Conservation (phyloP, 805 yeast species). For the Myxozyma neotropica region DNA sequence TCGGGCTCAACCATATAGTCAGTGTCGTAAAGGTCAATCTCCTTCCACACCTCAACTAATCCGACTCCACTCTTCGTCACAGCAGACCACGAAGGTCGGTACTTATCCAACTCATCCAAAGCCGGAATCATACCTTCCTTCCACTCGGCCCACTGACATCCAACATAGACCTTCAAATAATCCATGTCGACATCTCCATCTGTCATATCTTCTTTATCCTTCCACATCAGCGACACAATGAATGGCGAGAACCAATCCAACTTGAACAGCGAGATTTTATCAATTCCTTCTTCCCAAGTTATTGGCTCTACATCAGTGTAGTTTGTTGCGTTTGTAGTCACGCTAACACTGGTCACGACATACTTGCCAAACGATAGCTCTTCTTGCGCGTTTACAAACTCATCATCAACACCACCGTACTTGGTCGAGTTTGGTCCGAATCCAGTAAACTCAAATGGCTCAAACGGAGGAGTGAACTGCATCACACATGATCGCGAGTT, state of each 20-base stretch:
- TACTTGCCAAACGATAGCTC: slow-evolving; percentile 23
- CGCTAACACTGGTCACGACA: slow-evolving; percentile 27
- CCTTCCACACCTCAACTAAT: slow-evolving; percentile 59
- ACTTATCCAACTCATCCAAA: slow-evolving; percentile 66
- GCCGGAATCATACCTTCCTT: slow-evolving; percentile 66
- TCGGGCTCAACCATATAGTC: slow-evolving; percentile 5
- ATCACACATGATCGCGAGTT: slow-evolving; percentile 31
- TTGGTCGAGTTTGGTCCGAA: slow-evolving; percentile 23
- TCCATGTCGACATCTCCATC: slow-evolving; percentile 36
- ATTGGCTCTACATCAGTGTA: slow-evolving; percentile 21
- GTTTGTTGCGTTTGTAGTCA: slow-evolving; percentile 28
- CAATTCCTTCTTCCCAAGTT: slow-evolving; percentile 26
- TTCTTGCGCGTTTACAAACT: slow-evolving; percentile 1
- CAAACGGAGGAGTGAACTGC: slow-evolving; percentile 31
- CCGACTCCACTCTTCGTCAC: slow-evolving; percentile 70
- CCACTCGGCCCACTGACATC: slow-evolving; percentile 81
- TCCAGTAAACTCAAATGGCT: slow-evolving; percentile 24
- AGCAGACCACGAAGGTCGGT: slow-evolving; percentile 64
- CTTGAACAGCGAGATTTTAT: slow-evolving; percentile 30
- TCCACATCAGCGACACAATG: slow-evolving; percentile 28
- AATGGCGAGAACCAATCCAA: slow-evolving; percentile 30
- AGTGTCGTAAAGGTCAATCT: slow-evolving; percentile 47
- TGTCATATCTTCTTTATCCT: slow-evolving; percentile 39
- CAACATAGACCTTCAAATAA: slow-evolving; percentile 58
- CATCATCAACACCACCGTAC: background rate